These are phyloP conservation scores for Rhodamnia argentea DNA, from an alignment of 345 rosid species.

Conservation along the genomic window DNA sequence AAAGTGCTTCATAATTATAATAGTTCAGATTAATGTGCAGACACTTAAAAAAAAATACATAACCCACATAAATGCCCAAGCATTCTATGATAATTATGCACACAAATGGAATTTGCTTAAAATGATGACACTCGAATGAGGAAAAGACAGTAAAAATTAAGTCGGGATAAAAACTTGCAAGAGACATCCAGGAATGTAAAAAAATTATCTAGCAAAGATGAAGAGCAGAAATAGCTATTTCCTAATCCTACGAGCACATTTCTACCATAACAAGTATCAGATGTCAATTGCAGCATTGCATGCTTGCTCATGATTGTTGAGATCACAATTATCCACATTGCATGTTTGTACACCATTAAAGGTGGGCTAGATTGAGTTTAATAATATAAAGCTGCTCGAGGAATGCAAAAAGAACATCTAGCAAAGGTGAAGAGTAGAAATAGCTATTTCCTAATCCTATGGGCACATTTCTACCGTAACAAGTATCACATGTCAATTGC, in stretches of 20 bases:
- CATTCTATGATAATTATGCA: not conserved
- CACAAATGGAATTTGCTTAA: not conserved
- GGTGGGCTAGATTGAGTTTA: not conserved
- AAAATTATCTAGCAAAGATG: not conserved
- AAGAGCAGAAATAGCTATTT: not conserved
- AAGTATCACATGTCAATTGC: not conserved
- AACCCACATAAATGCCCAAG: not conserved
- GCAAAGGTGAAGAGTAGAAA: not conserved
- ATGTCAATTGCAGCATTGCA: not conserved
- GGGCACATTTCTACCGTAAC: not conserved
- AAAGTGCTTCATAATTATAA: not conserved
- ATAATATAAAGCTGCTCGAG: not conserved
- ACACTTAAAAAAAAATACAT: not conserved
- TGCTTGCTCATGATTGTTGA: not conserved
- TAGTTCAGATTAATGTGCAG: not conserved
- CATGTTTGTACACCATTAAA: not conserved
- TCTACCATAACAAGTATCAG: not conserved
- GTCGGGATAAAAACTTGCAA: not conserved
- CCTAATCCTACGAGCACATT: not conserved
- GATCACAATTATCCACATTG: not conserved
- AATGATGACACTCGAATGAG: not conserved
- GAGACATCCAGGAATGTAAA: not conserved
- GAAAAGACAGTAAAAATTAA: not conserved
- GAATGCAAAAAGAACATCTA: not conserved
- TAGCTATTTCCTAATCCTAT: not conserved